A percentile compares a stretch with the other conserved stretches of the same genome.
These are phyloP conservation scores for Vigna radiata DNA, from an alignment of 306 rosid species.

Conservation along the genomic window DNA sequence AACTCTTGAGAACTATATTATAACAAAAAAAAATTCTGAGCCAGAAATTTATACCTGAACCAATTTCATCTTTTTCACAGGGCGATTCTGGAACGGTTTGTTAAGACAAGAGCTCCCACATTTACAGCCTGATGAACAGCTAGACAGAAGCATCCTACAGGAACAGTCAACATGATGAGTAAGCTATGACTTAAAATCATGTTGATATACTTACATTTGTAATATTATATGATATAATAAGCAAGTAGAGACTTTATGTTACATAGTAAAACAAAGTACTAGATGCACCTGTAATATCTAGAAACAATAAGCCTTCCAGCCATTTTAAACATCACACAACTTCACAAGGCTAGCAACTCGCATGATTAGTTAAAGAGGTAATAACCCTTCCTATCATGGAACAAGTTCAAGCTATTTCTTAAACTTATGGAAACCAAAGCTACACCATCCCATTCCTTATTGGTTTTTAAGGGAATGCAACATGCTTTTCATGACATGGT, in stretches of 20 bases:
- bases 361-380: not conserved
- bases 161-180: slow-evolving; percentile 36
- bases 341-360: slow-evolving; percentile 16
- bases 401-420: slow-evolving; percentile 2
- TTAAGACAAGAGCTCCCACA: slow-evolving; percentile 85
- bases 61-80: slow-evolving; percentile 84
- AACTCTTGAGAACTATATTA: slow-evolving; percentile 5
- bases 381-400: not conserved
- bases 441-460: not conserved
- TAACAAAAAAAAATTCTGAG: slow-evolving; percentile 2
- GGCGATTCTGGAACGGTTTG: slow-evolving; percentile 86
- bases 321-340: slow-evolving; percentile 14
- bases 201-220: slow-evolving; percentile 33
- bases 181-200: slow-evolving; percentile 32
- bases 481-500: not conserved
- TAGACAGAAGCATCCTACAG: slow-evolving; percentile 86
- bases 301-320: slow-evolving; percentile 11
- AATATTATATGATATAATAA: not conserved
- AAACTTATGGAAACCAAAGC: not conserved
- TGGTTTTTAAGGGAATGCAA: not conserved
- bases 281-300: slow-evolving; percentile 3
- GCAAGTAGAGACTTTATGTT: not conserved
- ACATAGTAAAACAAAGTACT: not conserved
- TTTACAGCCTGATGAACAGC: slow-evolving; percentile 95
- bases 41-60: slow-evolving; percentile 65